Evolutionary conservation across 2,329 filamentous ascomycete species (phyloP).

Genomic region (Pseudogymnoascus sp.): DNA sequence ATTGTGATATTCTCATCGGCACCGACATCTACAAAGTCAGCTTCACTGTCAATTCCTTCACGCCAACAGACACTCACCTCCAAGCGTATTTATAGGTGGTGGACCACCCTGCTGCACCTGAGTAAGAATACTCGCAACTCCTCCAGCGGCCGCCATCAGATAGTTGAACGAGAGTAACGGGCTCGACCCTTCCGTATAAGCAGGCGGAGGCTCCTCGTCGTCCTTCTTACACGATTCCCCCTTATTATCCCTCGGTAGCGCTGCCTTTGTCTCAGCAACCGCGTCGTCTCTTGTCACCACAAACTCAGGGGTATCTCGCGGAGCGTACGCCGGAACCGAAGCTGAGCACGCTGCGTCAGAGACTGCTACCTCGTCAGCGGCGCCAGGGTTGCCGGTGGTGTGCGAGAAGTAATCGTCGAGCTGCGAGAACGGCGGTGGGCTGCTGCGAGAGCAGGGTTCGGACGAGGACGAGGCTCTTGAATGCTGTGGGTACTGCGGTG

Average conservation of each 20-base stretch:
- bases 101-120: constrained; percentile 90
- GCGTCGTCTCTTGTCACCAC: constrained; percentile 33
- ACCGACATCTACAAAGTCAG: constrained; percentile 55
- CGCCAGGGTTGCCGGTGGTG: constrained; percentile 36
- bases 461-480: constrained; percentile 42
- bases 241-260: constrained; percentile 76
- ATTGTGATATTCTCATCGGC: constrained; percentile 92
- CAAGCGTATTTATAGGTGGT: constrained; percentile 80
- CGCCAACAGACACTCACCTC: constrained; percentile 50
- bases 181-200: constrained; percentile 91
- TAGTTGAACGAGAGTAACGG: constrained; percentile 89
- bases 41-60: background rate
- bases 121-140: constrained; percentile 96
- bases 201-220: constrained; percentile 88
- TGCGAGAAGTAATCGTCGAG: constrained; percentile 46
- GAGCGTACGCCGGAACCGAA: constrained; percentile 49
- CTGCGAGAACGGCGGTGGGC: background rate
- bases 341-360: constrained; percentile 31
- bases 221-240: constrained; percentile 66
- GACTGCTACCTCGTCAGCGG: constrained; percentile 32
- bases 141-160: constrained; percentile 96
- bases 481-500: constrained; percentile 41
- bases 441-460: constrained; percentile 40
- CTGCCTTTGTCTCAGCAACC: constrained; percentile 72
- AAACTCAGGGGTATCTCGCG: constrained; percentile 22